Percentiles rank a stretch among this genome's conserved stretches.
These are phyloP conservation scores for Penicillium lividum DNA, from an alignment of 495 filamentous ascomycete genomes.

Conservation along the genomic window DNA sequence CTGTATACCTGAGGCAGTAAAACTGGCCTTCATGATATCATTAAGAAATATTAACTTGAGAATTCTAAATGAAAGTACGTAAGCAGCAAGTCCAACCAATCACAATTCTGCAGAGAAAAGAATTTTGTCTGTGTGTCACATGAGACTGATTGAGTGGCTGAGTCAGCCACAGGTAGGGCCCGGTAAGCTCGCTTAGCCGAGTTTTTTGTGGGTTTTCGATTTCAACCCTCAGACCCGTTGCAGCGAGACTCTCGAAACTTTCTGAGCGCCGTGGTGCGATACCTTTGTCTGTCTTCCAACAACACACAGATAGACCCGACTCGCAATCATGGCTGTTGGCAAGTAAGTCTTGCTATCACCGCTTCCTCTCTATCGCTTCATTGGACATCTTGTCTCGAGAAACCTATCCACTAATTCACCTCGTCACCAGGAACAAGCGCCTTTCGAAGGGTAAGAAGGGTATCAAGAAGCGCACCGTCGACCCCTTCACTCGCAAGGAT, in stretches of 20 bases:
- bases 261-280: slow-evolving; percentile 43
- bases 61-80: not conserved
- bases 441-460: slow-evolving; percentile 99
- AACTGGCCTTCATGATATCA: not conserved
- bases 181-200: slow-evolving; percentile 51
- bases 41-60: not conserved
- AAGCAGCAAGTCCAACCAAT: not conserved
- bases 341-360: slow-evolving; percentile 60
- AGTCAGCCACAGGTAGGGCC: slow-evolving; percentile 10
- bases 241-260: slow-evolving; percentile 41
- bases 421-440: slow-evolving; percentile 87
- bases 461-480: slow-evolving; percentile 97
- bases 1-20: too few relatives aligned
- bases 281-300: slow-evolving; percentile 47
- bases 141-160: slow-evolving; percentile 20
- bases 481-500: slow-evolving; percentile 97
- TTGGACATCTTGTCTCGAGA: slow-evolving; percentile 2
- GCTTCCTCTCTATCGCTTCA: slow-evolving; percentile 9
- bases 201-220: slow-evolving; percentile 52
- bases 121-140: slow-evolving; percentile 30
- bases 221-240: slow-evolving; percentile 39
- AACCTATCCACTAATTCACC: slow-evolving; percentile 19
- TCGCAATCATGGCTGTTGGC: slow-evolving; percentile 89
- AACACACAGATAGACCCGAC: slow-evolving; percentile 44
- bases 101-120: not conserved